Base-by-base conservation (phyloP, 257 asterid species). In the Solanum sitiens region DNA sequence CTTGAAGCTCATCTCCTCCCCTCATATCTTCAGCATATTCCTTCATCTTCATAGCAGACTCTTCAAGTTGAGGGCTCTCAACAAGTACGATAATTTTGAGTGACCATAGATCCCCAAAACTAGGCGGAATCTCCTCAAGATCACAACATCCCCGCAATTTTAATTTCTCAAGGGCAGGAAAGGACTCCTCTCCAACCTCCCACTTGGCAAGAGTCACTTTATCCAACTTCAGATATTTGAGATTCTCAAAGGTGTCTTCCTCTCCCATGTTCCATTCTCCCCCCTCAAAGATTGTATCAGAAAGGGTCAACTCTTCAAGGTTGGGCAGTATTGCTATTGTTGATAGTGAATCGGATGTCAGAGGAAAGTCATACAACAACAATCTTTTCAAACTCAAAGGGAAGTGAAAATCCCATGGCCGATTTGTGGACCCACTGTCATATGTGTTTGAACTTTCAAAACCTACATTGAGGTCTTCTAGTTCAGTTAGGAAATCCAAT, bases 271-370 rank as follows among this genome's bases (percentile, higher is more conserved):
- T 59, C 67, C 67, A 59, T 56, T 56, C 65, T 18, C 1, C 73
- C 4, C 35, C 35, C 0, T 11, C 2, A 1, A 65, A 11, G 35
- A 65, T 65, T 5, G 73, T 2, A 13, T 0, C 0, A 10, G 0
- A 0, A 65, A 65, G 35, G 73, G 1, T 2, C 33, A 65, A 1
- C 4, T 11, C 4, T 65, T 65, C 73, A 65, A 65, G 73, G 4
- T 25, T 2, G 35, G 35, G 73, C 9, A 65, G 35, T 25, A 35
- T 65, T 2, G 18, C 73, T 65, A 65, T 65, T 65, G 73, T 65
- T 65, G 73, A 65, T 65, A 56, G n/a, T 18, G 65, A 56, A 56
- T 56, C 10, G 11, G 65, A 56, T 56, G 65, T 56, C 65, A 56
- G 4, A 56, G 65, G 65, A 56, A 56, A 56, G 0, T 16, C 23